Base-by-base conservation (phyloP, 2,329 filamentous ascomycete species). In the Fusarium sp. region DNA sequence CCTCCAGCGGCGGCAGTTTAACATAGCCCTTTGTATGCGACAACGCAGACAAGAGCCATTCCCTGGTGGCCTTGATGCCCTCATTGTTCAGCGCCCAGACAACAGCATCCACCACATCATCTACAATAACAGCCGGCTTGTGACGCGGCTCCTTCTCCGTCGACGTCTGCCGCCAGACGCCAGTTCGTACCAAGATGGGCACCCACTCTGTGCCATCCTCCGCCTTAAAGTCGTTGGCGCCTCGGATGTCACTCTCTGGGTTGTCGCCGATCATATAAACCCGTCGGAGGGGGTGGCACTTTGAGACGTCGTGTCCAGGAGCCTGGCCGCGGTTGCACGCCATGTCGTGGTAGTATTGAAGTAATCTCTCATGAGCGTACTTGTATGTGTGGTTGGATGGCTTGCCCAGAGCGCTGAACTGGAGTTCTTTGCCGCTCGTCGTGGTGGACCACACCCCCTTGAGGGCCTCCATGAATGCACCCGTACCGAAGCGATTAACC, bases 241-340 rank as follows among this genome's bases (percentile, higher is more conserved):
- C 95, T 6, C 86, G 81, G 65, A 99, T 97, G 73, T 99, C 95
- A 67, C 90, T 95, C 71, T 92, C 92, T 6, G 91, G 90, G 70
- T 94, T 94, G 71, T 94, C 91, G 6, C 95, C 95, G 37, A 98
- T 85, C 94, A 98, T 98, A 76, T 96, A 98, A 10, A 98, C 93
- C 38, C 83, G 84, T 69, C 82, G 81, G 51, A 97, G 75, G n/a
- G 83, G 81, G 17, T 87, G 55, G 77, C 77, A 66, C 27, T 61
- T 61, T 17, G 61, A 29, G 15, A 46, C 14, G 41, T 65, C 51
- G 14, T 64, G 59, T 7, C 36, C 36, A 14, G 49, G 39, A 36
- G 57, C 46, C 35, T 61, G 46, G 29, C 57, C 57, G 8, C 63
- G 57, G 43, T 43, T 53, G 41, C 55, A 54, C 3, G 67, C 61